A percentile compares a stretch with the other conserved stretches of the same genome.
These are phyloP conservation scores for Polysphondylium violaceum DNA, from an alignment of 78 protist genomes.

Conservation along the genomic window DNA sequence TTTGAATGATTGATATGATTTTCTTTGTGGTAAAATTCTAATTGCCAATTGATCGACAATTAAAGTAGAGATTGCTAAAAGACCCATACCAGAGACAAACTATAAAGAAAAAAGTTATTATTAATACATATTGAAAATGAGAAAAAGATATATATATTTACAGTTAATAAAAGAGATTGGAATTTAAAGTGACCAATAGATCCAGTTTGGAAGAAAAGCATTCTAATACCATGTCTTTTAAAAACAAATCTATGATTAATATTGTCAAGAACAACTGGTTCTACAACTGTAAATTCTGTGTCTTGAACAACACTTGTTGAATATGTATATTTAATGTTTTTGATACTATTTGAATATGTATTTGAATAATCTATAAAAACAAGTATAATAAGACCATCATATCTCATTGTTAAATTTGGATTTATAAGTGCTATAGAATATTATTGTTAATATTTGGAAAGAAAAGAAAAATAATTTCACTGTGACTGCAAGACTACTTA, in stretches of 20 bases:
- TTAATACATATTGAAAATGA: background rate
- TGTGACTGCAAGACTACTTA: background rate
- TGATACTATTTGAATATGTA: slow-evolving; percentile 15
- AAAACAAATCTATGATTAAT: background rate
- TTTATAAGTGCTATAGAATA: background rate
- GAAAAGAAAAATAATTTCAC: background rate
- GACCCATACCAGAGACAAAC: slow-evolving; percentile 43
- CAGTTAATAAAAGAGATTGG: slow-evolving; percentile 39
- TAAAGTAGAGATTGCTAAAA: slow-evolving; percentile 28
- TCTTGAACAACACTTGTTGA: background rate
- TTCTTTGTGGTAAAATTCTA: slow-evolving; percentile 38
- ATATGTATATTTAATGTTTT: slow-evolving; percentile 38
- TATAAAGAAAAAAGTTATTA: background rate
- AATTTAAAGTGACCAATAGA: slow-evolving; percentile 55
- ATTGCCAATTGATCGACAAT: slow-evolving; percentile 47
- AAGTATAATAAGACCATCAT: slow-evolving; percentile 46
- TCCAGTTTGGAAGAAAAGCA: slow-evolving; percentile 80
- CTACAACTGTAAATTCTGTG: slow-evolving; percentile 14
- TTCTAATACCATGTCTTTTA: slow-evolving; percentile 65
- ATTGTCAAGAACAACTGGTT: slow-evolving; percentile 11
- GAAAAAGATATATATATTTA: too few species aligned
- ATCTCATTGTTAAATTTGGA: slow-evolving; percentile 33
- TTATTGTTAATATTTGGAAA: background rate
- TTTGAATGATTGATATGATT: slow-evolving; percentile 16
- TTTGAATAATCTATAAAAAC: slow-evolving; percentile 62